Percentiles rank a stretch among this genome's conserved stretches.
Conservation (phyloP, 768 basidiomycete genomes). For the Lentinula aciculospora region DNA sequence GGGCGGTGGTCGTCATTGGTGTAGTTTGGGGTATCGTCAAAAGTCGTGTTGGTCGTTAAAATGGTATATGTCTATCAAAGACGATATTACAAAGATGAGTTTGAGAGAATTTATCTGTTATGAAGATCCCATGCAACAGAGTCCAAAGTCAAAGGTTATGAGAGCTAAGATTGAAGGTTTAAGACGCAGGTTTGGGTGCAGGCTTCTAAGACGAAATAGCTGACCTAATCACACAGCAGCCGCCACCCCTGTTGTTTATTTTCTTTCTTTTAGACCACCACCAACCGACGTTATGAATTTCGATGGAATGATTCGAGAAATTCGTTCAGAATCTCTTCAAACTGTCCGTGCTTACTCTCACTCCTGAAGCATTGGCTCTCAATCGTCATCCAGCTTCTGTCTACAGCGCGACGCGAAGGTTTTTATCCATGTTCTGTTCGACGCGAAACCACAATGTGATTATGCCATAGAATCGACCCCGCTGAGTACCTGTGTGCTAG, state of each 20-base stretch:
- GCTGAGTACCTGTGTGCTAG: slow-evolving; percentile 4
- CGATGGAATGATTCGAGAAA: slow-evolving; percentile 23
- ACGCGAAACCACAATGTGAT: background rate
- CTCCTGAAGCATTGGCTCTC: background rate
- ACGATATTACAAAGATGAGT: background rate
- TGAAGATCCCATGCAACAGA: background rate
- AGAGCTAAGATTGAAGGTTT: background rate
- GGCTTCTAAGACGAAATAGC: too few relatives aligned
- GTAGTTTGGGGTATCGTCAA: background rate
- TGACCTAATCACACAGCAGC: too few relatives aligned
- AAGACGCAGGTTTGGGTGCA: background rate
- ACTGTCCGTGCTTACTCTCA: slow-evolving; percentile 16
- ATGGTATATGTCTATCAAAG: slow-evolving; percentile 7
- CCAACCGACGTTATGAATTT: background rate
- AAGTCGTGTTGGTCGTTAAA: slow-evolving; percentile 11
- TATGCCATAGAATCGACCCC: background rate
- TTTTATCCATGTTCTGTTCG: slow-evolving; percentile 17
- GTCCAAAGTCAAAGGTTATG: too few relatives aligned
- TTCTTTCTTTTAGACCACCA: background rate
- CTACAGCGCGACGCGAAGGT: slow-evolving; percentile 28
- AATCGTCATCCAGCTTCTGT: slow-evolving; percentile 30
- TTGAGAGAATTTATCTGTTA: background rate
- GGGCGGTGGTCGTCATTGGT: slow-evolving; percentile 37
- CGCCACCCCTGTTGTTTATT: too few relatives aligned
- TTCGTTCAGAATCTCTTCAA: slow-evolving; percentile 28